Percentiles rank a stretch among this genome's conserved stretches.
Conservation (phyloP, 257 asterid species). For the Scutellaria galericulata region DNA sequence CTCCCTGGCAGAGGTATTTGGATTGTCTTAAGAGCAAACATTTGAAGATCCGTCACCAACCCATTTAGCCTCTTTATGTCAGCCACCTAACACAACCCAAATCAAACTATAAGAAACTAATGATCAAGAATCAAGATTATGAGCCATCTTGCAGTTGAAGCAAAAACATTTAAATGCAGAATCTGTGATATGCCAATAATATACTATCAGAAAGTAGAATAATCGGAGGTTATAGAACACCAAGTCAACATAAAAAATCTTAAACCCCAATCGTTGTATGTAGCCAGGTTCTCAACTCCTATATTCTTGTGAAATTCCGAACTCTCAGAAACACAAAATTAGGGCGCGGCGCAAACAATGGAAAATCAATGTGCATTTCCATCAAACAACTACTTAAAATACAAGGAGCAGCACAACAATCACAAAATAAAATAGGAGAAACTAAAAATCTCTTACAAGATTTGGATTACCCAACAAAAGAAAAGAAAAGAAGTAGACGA, state of each 20-base stretch:
- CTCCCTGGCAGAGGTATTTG: constrained; percentile 88
- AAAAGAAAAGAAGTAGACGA: background rate
- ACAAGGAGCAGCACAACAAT: background rate
- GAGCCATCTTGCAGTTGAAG: constrained; percentile 16
- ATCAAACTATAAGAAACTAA: background rate
- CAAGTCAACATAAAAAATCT: background rate
- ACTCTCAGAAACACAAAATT: constrained; percentile 17
- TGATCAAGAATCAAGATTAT: background rate
- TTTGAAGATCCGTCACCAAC: constrained; percentile 84
- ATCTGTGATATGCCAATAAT: background rate
- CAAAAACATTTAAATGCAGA: constrained; percentile 11
- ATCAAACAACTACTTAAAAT: background rate
- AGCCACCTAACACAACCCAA: constrained; percentile 59
- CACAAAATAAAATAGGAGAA: background rate
- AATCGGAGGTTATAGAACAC: background rate
- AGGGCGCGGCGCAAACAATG: background rate
- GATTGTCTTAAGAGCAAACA: constrained; percentile 88
- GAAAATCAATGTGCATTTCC: constrained; percentile 24
- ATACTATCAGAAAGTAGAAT: background rate
- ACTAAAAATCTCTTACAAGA: background rate
- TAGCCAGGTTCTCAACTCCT: background rate
- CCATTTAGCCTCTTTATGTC: constrained; percentile 88
- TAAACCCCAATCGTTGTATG: background rate
- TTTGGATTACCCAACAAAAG: background rate
- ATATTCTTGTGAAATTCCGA: constrained; percentile 4